These are phyloP conservation scores for Fagopyrum homotropicum DNA, from an alignment of 148 eudicot species.

Conservation along the genomic window DNA sequence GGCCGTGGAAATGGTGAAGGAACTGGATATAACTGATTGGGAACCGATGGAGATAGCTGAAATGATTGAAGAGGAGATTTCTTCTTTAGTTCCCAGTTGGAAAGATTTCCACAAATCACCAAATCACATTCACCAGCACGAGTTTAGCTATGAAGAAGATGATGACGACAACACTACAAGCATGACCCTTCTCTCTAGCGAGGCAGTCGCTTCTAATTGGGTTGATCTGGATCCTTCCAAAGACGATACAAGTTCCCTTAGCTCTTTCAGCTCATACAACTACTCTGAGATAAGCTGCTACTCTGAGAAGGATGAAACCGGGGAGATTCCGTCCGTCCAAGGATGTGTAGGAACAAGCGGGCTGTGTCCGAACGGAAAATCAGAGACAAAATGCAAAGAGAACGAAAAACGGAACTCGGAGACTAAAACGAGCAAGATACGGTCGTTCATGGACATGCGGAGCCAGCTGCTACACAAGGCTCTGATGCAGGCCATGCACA, in stretches of 20 bases:
- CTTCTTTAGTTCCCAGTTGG: slow-evolving; percentile 52
- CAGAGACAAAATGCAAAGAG: neutral
- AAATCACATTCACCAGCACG: slow-evolving; percentile 31
- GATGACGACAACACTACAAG: slow-evolving; percentile 29
- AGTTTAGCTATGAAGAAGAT: slow-evolving; percentile 42
- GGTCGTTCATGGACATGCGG: slow-evolving; percentile 53
- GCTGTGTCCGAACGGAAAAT: slow-evolving; percentile 26
- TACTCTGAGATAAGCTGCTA: slow-evolving; percentile 16
- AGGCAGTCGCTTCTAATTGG: slow-evolving; percentile 15
- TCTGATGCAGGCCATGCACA: slow-evolving; percentile 48
- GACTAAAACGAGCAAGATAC: slow-evolving; percentile 21
- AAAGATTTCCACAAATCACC: slow-evolving; percentile 18
- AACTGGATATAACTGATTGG: slow-evolving; percentile 66
- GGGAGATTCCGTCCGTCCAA: slow-evolving; percentile 5
- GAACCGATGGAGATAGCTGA: slow-evolving; percentile 59
- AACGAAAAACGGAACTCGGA: neutral
- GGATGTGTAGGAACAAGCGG: slow-evolving; percentile 29
- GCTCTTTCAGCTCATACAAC: slow-evolving; percentile 34
- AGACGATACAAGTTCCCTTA: slow-evolving; percentile 55
- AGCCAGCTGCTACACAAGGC: slow-evolving; percentile 63
- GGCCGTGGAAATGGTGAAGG: slow-evolving; percentile 77
- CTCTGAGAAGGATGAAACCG: slow-evolving; percentile 24
- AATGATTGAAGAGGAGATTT: slow-evolving; percentile 63
- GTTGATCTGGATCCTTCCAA: neutral
- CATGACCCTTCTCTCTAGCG: slow-evolving; percentile 25